phyloP scores from a whole-genome alignment of 106 monocot genomes.

The Dactylorhiza incarnata region DNA sequence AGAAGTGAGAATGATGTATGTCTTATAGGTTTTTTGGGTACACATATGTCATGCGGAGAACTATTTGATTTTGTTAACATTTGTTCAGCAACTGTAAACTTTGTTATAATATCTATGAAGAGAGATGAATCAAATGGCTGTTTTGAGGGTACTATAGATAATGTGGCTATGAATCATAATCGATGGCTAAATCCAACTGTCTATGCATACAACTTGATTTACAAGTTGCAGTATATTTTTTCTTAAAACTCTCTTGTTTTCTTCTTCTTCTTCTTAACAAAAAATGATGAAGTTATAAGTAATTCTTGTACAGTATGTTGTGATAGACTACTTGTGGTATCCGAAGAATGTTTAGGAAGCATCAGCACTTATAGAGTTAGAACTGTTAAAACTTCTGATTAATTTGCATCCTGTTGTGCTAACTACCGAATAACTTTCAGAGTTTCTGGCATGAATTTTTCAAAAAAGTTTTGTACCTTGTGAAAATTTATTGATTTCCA shows the following conservation, averaged over 20 bases:
- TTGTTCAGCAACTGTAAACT: background rate
- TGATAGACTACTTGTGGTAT: slow-evolving; percentile 93
- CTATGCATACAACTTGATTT: no score
- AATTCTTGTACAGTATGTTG: slow-evolving; percentile 51
- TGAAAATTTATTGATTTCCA: background rate
- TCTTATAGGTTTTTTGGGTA: no score
- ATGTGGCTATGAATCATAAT: background rate
- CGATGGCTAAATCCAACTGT: background rate
- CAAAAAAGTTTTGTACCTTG: background rate
- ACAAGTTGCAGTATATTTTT: background rate
- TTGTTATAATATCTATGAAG: background rate
- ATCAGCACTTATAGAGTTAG: background rate
- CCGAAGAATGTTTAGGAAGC: slow-evolving; percentile 54
- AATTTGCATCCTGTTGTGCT: background rate
- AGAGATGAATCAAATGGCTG: background rate
- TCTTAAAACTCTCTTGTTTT: background rate
- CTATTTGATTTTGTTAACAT: background rate
- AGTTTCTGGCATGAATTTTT: background rate
- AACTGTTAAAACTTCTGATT: background rate
- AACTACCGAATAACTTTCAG: background rate
- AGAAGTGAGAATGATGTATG: no score
- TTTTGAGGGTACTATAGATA: background rate
- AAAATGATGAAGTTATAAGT: background rate
- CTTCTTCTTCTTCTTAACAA: background rate
- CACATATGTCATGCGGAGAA: background rate